Percentiles rank a stretch among this genome's conserved stretches.
These are phyloP conservation scores for Suillus fuscotomentosus DNA, from an alignment of 768 basidiomycete species.

Conservation along the genomic window DNA sequence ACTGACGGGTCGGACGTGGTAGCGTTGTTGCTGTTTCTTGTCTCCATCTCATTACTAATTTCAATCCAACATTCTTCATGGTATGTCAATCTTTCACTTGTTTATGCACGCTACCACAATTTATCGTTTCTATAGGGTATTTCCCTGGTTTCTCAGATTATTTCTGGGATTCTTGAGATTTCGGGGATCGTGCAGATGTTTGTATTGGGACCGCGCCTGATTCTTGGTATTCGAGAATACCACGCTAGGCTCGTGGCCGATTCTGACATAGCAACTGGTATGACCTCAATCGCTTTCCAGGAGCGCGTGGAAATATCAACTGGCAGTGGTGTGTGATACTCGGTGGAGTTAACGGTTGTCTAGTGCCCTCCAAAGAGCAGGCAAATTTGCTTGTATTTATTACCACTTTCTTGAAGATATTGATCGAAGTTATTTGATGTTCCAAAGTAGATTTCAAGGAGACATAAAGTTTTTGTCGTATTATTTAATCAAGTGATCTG, in stretches of 20 bases:
- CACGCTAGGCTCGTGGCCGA: background rate
- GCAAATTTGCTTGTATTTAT: too few species aligned
- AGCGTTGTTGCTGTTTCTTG: background rate
- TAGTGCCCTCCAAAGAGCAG: too few species aligned
- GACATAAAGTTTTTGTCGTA: too few species aligned
- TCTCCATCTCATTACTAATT: too few species aligned
- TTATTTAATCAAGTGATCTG: too few species aligned
- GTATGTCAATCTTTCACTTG: background rate
- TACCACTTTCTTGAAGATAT: too few species aligned
- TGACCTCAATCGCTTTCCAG: background rate
- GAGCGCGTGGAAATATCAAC: background rate
- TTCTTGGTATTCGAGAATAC: background rate
- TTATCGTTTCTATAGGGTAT: background rate
- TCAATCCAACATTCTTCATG: too few species aligned
- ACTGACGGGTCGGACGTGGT: background rate
- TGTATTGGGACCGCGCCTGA: background rate
- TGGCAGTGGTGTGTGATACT: background rate
- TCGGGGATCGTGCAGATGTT: background rate
- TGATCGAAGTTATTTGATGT: too few species aligned
- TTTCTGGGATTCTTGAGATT: background rate
- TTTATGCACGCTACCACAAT: background rate
- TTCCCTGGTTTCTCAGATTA: too few species aligned
- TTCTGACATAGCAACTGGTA: background rate
- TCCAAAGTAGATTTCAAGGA: too few species aligned
- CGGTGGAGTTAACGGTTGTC: background rate